Evolutionary conservation across 495 filamentous ascomycete genomes (phyloP), one percentile per base, ranked within the genome.

Genomic region (Cercophora newfieldiana): DNA sequence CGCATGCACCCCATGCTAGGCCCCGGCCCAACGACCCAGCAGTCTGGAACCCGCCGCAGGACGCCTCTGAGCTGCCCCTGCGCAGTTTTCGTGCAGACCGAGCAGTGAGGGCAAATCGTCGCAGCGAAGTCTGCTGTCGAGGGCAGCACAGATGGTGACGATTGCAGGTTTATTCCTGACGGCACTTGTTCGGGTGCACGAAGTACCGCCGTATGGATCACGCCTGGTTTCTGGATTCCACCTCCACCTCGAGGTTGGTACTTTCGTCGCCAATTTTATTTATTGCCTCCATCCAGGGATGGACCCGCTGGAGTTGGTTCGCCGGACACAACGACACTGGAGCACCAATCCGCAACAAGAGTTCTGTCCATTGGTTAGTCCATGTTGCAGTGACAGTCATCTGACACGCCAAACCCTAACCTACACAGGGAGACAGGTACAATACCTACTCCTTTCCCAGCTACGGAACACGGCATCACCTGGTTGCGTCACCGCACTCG

Each of bases 401-500:
- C 65, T 66, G 65, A 66, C 49, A 47, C 30, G 44, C 28, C 49
- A 47, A 47, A 44, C 12, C 10, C 10, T 19, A 25, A 58, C 19
- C 33, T 26, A n/a, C n/a, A n/a, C n/a, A n/a, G n/a, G n/a, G n/a
- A n/a, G n/a, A n/a, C n/a, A n/a, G n/a, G n/a, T n/a, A n/a, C n/a
- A n/a, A n/a, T n/a, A n/a, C n/a, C n/a, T n/a, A n/a, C 26, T 44
- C 30, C 50, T 28, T 37, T 29, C 63, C 33, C 22, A 21, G 14
- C 47, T 37, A 22, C 24, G 50, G 50, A 44, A 55, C 19, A 37
- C 49, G 61, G 60, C 49, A 63, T 26, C 7, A 47, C 54, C 21
- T n/a, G 60, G 61, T 63, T 63, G 49, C 61, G 61, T 63, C 61
- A 55, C 48, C 53, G 33, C 28, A 16, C 12, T 28, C 25, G 37